Base-by-base conservation (phyloP, 1,139 yeast genomes). In the Hyphopichia pseudoburtonii region DNA sequence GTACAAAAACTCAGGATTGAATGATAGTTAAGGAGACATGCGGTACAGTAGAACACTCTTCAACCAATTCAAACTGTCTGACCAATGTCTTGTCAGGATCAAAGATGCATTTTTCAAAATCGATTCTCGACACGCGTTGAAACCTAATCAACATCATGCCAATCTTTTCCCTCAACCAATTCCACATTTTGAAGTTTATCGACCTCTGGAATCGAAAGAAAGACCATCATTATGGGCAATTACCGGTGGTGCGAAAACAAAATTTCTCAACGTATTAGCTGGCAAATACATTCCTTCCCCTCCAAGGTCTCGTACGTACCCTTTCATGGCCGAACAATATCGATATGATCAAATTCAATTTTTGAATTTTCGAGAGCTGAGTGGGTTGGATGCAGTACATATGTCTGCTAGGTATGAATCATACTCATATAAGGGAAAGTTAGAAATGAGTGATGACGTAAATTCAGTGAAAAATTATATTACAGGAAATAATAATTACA, bases 361-460 rank as follows among this genome's bases (percentile, higher is more conserved):
- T 40, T 67, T 90, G 17, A 79, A 81, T 51, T 89, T 89, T 54
- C 70, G 74, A 41, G 85, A 86, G 17, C 47, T 45, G 16, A 57
- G 70, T 1, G 74, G 76, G 1, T 54, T 77, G 42, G 84, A 74
- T 47, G 85, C 81, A 35, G 86, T 89, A 1, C 95, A 90, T 62
- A 54, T 92, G 35, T 81, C 95, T 32, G 96, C 97, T 1, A 63
- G 98, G 35, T 92, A 88, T 53, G 98, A 92, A 59, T 79, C 80
- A 34, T 86, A 77, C 36, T 58, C 74, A 2, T 66, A 52, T 54
- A 82, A 90, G 44, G 97, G 73, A 1, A 49, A 28, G 14, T 46
- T 66, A 29, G 74, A 67, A 33, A 85, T 65, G 61, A 82, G 84
- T 36, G 83, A 85, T 47, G 96, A 92, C 57, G 81, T 78, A 44